Evolutionary conservation across 2,329 filamentous ascomycete species (phyloP), one percentile per base, ranked within the genome.

Genomic region (Rutstroemia sp.): DNA sequence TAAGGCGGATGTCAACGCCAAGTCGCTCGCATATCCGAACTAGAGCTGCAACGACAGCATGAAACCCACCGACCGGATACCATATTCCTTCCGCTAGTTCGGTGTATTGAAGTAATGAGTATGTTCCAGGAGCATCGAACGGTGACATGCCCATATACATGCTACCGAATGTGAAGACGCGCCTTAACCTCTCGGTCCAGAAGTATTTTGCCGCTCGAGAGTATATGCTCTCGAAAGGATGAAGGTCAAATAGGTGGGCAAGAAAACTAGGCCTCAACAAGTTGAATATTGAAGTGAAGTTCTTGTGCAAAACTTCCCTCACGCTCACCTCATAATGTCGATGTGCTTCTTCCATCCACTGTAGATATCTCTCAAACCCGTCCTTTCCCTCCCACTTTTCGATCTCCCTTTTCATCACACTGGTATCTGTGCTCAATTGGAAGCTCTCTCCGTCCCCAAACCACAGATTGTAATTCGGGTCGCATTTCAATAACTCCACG

Each of bases 71-170:
- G 21, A 78, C 75, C 0, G 86, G 85, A 71, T 88, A 90, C 82
- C 86, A 87, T 45, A 91, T 88, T 0, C 87, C 87, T 72, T 91
- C 85, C 0, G 84, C 83, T 34, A 89, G 71, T 71, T 90, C 87
- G 0, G 87, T 87, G 68, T 89, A 90, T 70, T 89, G 87, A 51
- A 90, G 73, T 58, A 90, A 69, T 49, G 79, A 84, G 71, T 90
- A 90, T 2, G 87, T 89, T 3, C 83, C 86, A 0, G 87, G 87
- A 0, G 87, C 86, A 66, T 88, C 84, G 66, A 87, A 90, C 0
- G 87, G 87, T 54, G 78, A 84, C 87, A 90, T 90, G 0, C 87
- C 87, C 83, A 90, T 87, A 66, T 91, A 90, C 87, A 90, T 91
- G 63, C 84, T 89, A 21, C 82, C 86, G 70, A 90, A 90, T 0